Evolutionary conservation across 2,329 filamentous ascomycete species (phyloP).

Genomic region (Epichloe uncinata): DNA sequence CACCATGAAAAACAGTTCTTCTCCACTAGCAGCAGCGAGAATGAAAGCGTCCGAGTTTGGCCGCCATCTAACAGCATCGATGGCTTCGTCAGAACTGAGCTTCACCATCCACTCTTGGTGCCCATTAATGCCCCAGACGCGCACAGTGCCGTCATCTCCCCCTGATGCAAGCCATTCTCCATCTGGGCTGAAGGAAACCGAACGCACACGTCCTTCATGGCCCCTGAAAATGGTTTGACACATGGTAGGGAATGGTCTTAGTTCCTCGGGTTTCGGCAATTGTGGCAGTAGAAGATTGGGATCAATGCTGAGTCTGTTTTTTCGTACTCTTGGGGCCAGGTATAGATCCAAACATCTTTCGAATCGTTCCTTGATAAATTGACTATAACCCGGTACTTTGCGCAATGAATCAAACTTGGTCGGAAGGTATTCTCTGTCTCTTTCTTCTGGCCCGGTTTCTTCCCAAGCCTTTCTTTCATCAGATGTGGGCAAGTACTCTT

Average conservation of each 20-base stretch:
- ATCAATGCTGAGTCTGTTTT: constrained; percentile 94
- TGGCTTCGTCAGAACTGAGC: constrained; percentile 63
- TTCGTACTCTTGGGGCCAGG: constrained; percentile 77
- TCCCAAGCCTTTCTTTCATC: constrained; percentile 81
- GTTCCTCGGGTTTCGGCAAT: constrained; percentile 80
- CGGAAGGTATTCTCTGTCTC: constrained; percentile 79
- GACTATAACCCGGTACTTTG: constrained; percentile 82
- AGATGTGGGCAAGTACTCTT: constrained; percentile 81
- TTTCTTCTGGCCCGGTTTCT: constrained; percentile 73
- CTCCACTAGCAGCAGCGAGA: constrained; percentile 70
- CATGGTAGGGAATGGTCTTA: constrained; percentile 87
- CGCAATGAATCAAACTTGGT: constrained; percentile 71
- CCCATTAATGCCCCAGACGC: constrained; percentile 84
- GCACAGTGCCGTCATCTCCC: constrained; percentile 89
- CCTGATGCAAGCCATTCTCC: constrained; percentile 81
- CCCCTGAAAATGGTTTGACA: constrained; percentile 79
- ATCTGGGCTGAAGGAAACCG: constrained; percentile 70
- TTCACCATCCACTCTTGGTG: constrained; percentile 78
- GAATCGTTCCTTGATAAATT: constrained; percentile 89
- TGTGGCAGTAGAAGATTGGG: constrained; percentile 86
- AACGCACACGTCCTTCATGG: constrained; percentile 78
- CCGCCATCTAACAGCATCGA: constrained; percentile 82
- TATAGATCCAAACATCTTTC: constrained; percentile 93
- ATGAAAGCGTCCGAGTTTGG: constrained; percentile 70
- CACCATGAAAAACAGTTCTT: constrained; percentile 74